A percentile compares a stretch with the other conserved stretches of the same genome.
Conservation (phyloP, 768 basidiomycete genomes). For the Mycena albidolilacea region DNA sequence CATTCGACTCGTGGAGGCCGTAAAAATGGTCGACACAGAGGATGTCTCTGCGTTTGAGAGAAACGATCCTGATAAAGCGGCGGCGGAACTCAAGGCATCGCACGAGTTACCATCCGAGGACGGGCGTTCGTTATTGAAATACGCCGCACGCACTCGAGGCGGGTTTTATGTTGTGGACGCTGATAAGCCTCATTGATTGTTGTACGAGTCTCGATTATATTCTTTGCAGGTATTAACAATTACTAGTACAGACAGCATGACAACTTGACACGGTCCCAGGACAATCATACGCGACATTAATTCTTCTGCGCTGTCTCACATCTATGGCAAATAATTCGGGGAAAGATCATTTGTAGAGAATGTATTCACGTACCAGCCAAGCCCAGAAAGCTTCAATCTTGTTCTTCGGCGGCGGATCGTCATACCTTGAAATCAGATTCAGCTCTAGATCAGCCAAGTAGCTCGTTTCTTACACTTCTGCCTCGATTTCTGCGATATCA, state of each 20-base stretch:
- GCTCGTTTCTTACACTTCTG: constrained; percentile 61
- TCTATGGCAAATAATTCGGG: constrained; percentile 10
- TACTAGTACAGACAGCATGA: background rate
- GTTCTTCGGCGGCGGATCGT: constrained; percentile 81
- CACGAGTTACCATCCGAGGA: constrained; percentile 42
- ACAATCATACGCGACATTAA: background rate
- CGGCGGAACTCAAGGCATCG: constrained; percentile 54
- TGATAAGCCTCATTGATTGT: constrained; percentile 48
- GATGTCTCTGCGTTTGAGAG: constrained; percentile 46
- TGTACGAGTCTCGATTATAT: background rate
- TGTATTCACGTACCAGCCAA: constrained; percentile 74
- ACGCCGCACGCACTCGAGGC: constrained; percentile 65
- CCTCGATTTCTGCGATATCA: constrained; percentile 78
- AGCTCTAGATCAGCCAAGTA: background rate
- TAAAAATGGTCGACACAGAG: constrained; percentile 70
- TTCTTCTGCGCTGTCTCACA: background rate
- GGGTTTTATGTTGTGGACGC: constrained; percentile 78
- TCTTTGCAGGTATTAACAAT: background rate
- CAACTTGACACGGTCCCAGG: background rate
- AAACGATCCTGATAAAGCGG: constrained; percentile 52
- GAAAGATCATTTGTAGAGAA: background rate
- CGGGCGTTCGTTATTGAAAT: constrained; percentile 63
- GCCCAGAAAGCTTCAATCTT: constrained; percentile 80
- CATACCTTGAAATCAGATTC: constrained; percentile 57
- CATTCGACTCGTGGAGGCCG: constrained; percentile 85